phyloP scores from a whole-genome alignment of 2,329 filamentous ascomycete species.

The Didymella arachidicola region DNA sequence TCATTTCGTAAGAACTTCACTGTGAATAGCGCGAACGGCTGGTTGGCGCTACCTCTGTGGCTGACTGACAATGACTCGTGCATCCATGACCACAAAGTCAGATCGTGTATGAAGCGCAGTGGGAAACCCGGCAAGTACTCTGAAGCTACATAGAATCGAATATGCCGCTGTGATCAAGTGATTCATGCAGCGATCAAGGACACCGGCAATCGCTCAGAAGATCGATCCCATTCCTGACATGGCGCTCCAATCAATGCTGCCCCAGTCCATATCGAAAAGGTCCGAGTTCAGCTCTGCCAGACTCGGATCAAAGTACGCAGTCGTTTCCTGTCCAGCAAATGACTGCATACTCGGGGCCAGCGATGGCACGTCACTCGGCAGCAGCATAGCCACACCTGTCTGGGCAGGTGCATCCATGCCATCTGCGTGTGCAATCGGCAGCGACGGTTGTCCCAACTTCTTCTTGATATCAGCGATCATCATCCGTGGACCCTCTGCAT shows the following conservation, averaged over 20 bases:
- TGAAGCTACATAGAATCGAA: background rate
- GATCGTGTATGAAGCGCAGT: background rate
- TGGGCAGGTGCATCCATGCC: background rate
- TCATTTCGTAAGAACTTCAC: too few relatives aligned
- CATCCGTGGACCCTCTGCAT: background rate
- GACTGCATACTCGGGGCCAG: background rate
- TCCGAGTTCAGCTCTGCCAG: conserved; percentile 16
- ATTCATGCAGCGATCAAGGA: too few relatives aligned
- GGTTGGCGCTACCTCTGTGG: background rate
- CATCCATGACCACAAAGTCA: background rate
- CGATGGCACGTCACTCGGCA: background rate
- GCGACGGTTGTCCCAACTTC: conserved; percentile 4
- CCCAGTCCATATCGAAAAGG: conserved; percentile 16
- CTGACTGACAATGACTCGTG: background rate
- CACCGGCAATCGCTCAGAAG: background rate
- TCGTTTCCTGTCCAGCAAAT: background rate
- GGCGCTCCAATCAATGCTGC: conserved; percentile 11
- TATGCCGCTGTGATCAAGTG: background rate
- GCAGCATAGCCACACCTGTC: background rate
- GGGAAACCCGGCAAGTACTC: background rate
- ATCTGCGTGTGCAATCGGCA: background rate
- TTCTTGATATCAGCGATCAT: conserved; percentile 16
- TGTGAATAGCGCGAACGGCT: background rate
- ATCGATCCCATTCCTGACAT: conserved; percentile 6
- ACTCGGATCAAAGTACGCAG: conserved; percentile 6